Evolutionary conservation across 805 yeast species (phyloP), one percentile per base, ranked within the genome.

Genomic region (Zygosaccharomyces gambellarensis): DNA sequence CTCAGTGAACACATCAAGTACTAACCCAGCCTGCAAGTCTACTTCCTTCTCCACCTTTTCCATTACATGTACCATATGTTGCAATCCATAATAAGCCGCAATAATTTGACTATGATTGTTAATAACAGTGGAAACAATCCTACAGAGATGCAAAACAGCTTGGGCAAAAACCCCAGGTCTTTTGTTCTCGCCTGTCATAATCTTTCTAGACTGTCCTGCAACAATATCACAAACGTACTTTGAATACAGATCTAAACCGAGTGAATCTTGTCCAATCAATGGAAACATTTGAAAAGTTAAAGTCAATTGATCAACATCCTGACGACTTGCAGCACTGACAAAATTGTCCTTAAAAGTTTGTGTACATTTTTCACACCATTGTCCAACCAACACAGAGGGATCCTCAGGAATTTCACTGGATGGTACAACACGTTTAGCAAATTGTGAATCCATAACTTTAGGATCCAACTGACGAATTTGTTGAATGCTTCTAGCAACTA

Each of bases 11-110:
- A 94, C 87, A 65, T 92, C 98, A 47, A 87, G 74, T 3, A 94
- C 86, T 39, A 94, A 72, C 0, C 95, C 95, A 23, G 92, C 84
- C 62, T 94, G 99, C n/a, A 90, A 75, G 62, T 94, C 99, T 28
- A 94, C 83, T 62, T 94, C 99, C 44, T 79, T 73, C 67, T 92
- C 96, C 29, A 94, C 83, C 44, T 79, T 79, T 17, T 78, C 80
- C 57, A 90, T 75, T 8, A 92, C 90, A 30, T 76, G 75, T 2
- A 76, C 69, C 74, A 90, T 82, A 12, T 83, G 82, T 8, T 69
- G 54, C 3, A 56, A 52, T 17, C 92, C 95, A 62, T 94, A 94
- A 62, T 83, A 85, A 43, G 75, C 75, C 38, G 76, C 78, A 25
- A 94, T 89, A 36, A 94, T 77, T 9, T 83, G 84, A 0, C 94